phyloP scores from a whole-genome alignment of 768 basidiomycete genomes.

The Strobilomyces dryophilus region DNA sequence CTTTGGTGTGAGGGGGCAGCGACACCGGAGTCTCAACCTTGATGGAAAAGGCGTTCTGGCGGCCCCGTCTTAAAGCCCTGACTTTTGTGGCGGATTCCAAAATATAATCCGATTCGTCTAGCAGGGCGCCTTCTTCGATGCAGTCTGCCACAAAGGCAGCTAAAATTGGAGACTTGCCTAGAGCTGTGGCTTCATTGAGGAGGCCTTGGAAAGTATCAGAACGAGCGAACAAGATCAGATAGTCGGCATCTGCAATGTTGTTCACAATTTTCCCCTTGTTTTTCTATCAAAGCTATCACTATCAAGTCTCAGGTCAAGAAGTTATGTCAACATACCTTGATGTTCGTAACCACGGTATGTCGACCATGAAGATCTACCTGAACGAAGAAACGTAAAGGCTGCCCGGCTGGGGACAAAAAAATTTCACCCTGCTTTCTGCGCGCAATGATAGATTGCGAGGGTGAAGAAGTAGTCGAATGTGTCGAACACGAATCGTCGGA shows the following conservation, averaged over 20 bases:
- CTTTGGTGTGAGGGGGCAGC: not conserved
- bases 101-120: slow-evolving; percentile 44
- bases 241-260: slow-evolving; percentile 54
- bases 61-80: slow-evolving; percentile 24
- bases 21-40: slow-evolving; percentile 11
- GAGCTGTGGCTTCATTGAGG: slow-evolving; percentile 30
- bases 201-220: slow-evolving; percentile 51
- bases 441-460: slow-evolving; percentile 12
- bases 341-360: slow-evolving; percentile 42
- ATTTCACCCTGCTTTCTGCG: slow-evolving; percentile 30
- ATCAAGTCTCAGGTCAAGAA: not conserved
- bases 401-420: slow-evolving; percentile 42
- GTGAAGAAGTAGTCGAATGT: slow-evolving; percentile 14
- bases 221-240: slow-evolving; percentile 50
- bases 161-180: slow-evolving; percentile 45
- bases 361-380: slow-evolving; percentile 63
- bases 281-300: slow-evolving; percentile 40
- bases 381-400: slow-evolving; percentile 54
- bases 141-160: slow-evolving; percentile 53
- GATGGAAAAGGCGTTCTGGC: slow-evolving; percentile 13
- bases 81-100: slow-evolving; percentile 31
- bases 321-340: slow-evolving; percentile 48
- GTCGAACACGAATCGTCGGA: slow-evolving; percentile 9
- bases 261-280: slow-evolving; percentile 59
- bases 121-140: slow-evolving; percentile 37